These are phyloP conservation scores for Chlamydomonas asymmetrica DNA, from an alignment of 139 green algal species.

Conservation along the genomic window DNA sequence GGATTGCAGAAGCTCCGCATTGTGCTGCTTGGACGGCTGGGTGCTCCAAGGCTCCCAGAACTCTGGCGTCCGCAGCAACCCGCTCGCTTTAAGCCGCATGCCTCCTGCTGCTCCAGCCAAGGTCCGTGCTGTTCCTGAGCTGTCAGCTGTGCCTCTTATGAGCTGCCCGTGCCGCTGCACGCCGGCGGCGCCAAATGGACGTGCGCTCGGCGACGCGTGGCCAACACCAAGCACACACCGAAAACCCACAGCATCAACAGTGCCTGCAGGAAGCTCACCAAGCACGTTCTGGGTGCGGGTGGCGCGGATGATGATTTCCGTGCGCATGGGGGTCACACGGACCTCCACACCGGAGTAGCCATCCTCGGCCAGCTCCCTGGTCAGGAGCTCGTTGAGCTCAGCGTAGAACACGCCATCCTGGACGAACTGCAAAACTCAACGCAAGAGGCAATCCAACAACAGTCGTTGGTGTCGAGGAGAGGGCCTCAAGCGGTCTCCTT, in stretches of 20 bases:
- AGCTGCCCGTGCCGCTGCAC: not conserved
- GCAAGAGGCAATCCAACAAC: not conserved
- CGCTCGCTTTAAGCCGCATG: too few species aligned
- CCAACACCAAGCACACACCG: not conserved
- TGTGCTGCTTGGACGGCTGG: too few species aligned
- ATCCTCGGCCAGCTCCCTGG: slow-evolving; percentile 92
- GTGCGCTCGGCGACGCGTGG: not conserved
- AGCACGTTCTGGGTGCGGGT: slow-evolving; percentile 98
- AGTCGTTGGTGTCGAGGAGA: not conserved
- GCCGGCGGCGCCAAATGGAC: not conserved
- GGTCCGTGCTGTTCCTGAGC: too few species aligned
- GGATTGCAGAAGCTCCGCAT: too few species aligned
- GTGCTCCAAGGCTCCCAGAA: too few species aligned
- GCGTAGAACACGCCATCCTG: slow-evolving; percentile 99
- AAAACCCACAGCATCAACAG: too few species aligned
- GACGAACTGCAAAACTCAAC: slow-evolving; percentile 86
- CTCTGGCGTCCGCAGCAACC: too few species aligned
- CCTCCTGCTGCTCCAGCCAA: too few species aligned
- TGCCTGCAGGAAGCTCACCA: slow-evolving; percentile 62
- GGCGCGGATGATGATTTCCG: slow-evolving; percentile 99
- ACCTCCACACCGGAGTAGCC: slow-evolving; percentile 99
- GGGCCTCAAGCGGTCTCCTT: too few species aligned
- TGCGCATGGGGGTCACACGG: slow-evolving; percentile 94
- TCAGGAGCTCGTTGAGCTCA: slow-evolving; percentile 99
- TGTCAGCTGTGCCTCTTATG: too few species aligned